Base-by-base conservation (phyloP, 192 early-diverging fungal genomes). In the Backusella morwellensis region DNA sequence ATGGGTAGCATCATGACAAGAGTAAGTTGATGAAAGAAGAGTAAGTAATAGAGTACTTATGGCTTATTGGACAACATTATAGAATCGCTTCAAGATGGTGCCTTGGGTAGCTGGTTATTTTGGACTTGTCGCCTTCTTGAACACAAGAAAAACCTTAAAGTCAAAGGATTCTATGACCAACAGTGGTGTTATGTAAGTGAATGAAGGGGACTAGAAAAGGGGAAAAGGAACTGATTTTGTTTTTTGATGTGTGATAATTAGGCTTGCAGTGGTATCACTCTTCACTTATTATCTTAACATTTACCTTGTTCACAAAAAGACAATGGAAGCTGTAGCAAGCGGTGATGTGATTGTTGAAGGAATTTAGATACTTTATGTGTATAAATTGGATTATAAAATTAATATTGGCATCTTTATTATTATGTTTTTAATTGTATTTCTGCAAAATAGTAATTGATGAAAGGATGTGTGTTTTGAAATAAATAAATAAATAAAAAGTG, bases 101-200 rank as follows among this genome's bases (percentile, higher is more conserved):
- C 82, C 82, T 34, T 83, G 82, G 82, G 40, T 80, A 29, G 74
- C 82, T 5, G 38, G 74, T 52, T 83, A 77, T 38, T 83, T 83
- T 75, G 82, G 82, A 23, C 12, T 83, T 44, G 35, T 50, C 29
- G 67, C 82, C 9, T 47, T 68, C 34, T 72, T 83, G 14, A 83
- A 83, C 41, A 71, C 59, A 11, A 79, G 75, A 47, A 83, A 77
- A 17, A 77, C 78, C 34, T 56, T 77, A 40, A 73, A 70, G 36
- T 7, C 66, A 19, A 75, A 69, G 26, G 78, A 78, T 42, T 56
- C 72, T 29, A 32, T 75, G 29, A 72, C 74, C 29, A 69, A 68
- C 41, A 83, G 73, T 72, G 78, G 78, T 59, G 35, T 66, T 15
- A 52, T 82, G 81, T 82, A 78, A 72, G 81, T 83, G 12, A 66